Evolutionary conservation across 164 flowering plant genomes (phyloP), one percentile per base, ranked within the genome.

Genomic region (Aristolochia fimbriata): DNA sequence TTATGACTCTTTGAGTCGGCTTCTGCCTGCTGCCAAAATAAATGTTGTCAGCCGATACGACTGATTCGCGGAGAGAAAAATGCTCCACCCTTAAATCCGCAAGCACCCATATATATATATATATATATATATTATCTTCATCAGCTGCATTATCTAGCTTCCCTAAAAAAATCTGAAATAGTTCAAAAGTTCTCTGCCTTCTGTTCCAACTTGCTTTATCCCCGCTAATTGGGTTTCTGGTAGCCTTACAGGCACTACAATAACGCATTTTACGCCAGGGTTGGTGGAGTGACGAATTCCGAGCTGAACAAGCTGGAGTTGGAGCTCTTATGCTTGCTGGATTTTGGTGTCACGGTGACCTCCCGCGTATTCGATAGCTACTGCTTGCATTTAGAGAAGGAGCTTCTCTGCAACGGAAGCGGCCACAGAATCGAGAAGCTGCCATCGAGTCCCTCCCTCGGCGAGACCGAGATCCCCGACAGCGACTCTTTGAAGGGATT

Each of bases 211-310:
- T 14, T 0, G 6, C 13, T 31, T 27, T 5, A 43, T 58, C 17
- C 48, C 49, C 12, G 4, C 43, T 37, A 37, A 37, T 37, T 37
- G 43, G 43, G 43, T 37, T 37, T 37, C 9, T 37, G 43, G 43
- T 37, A 37, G 43, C 12, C 15, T 0, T 73, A 59, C 81, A 92
- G 98, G 77, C 98, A 93, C 22, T 86, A 84, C 23, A 85, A 93
- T 73, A 93, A 93, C 67, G 89, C 90, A 51, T 82, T 89, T 62
- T 93, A 74, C 58, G 97, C 97, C 0, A 65, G 86, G 48, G 97
- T 93, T n/a, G 98, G 97, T 15, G 98, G 98, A 47, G 82, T 93
- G 59, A 89, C 81, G 79, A 93, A 86, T 64, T 74, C 70, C 0
- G 96, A 89, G 61, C 57, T 93, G 57, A 93, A 93, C 81, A 74